Conservation (phyloP, 306 rosid species). For the Senna siamea region DNA sequence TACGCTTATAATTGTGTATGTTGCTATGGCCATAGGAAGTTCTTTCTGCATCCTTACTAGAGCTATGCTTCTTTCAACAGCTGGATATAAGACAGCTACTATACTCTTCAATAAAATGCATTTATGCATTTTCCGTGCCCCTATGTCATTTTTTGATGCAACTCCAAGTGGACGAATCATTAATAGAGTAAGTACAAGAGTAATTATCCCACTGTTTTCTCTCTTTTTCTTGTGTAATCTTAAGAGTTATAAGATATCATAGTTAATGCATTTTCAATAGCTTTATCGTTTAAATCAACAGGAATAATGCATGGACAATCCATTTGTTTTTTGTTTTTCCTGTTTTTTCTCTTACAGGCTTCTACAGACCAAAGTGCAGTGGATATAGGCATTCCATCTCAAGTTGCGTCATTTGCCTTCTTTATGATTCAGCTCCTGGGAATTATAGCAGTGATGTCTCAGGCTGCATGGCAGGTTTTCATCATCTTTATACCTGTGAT, state of each 20-base stretch:
- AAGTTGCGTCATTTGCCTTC: slow-evolving; percentile 55
- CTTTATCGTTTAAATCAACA: neutral
- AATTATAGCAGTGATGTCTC: slow-evolving; percentile 81
- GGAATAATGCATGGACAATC: neutral
- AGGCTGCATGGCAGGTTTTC: slow-evolving; percentile 86
- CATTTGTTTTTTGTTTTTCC: neutral
- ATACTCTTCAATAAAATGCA: slow-evolving; percentile 84
- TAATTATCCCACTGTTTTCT: neutral
- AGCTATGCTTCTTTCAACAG: slow-evolving; percentile 52
- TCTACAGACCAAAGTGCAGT: slow-evolving; percentile 80
- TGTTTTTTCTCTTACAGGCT: slow-evolving; percentile 52
- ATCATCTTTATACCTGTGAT: slow-evolving; percentile 70
- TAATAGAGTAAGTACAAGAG: slow-evolving; percentile 62
- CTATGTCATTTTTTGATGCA: slow-evolving; percentile 91
- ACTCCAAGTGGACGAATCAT: slow-evolving; percentile 88
- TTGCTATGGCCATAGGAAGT: slow-evolving; percentile 73
- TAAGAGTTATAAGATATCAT: neutral
- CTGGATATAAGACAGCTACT: slow-evolving; percentile 75
- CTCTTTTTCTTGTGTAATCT: neutral
- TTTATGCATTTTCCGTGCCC: slow-evolving; percentile 71
- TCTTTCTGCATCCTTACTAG: slow-evolving; percentile 63
- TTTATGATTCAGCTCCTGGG: slow-evolving; percentile 65
- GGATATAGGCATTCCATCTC: slow-evolving; percentile 56
- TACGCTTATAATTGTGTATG: slow-evolving; percentile 62
- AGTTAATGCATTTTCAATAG: slow-evolving; percentile 18